These are phyloP conservation scores for Parastagonospora nodorum DNA, from an alignment of 2,329 filamentous ascomycete species.

Conservation along the genomic window DNA sequence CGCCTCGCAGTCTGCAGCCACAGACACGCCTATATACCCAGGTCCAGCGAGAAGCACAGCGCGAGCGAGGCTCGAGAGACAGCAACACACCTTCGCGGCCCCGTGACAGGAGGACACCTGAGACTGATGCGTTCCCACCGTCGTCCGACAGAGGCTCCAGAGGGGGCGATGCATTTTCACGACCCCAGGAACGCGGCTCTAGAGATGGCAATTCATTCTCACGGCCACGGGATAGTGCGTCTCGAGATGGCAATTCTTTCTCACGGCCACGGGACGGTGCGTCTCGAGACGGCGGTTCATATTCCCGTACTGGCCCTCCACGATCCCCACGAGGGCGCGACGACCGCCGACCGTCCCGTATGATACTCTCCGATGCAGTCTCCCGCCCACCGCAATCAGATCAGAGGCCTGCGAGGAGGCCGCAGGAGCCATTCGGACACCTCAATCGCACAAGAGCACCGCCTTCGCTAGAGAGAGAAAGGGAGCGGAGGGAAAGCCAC, in stretches of 20 bases:
- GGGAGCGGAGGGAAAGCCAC: conserved; percentile 13
- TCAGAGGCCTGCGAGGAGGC: conserved; percentile 24
- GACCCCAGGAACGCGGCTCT: no score
- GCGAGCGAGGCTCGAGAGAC: conserved; percentile 5
- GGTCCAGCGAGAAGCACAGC: conserved; percentile 20
- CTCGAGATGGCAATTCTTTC: no score
- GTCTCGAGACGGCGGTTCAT: conserved; percentile 5
- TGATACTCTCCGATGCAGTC: conserved; percentile 54
- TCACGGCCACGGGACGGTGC: conserved; percentile 3
- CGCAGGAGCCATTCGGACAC: conserved; percentile 38
- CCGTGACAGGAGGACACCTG: no score
- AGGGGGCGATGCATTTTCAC: no score
- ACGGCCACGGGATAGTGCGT: no score
- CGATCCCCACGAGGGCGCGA: conserved; percentile 24
- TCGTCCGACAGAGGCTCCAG: no score
- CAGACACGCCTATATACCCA: conserved; percentile 46
- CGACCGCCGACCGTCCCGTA: conserved; percentile 53
- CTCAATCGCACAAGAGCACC: conserved; percentile 42
- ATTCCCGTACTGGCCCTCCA: conserved; percentile 10
- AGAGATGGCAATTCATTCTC: no score
- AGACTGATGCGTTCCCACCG: no score
- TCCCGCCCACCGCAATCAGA: conserved; percentile 25
- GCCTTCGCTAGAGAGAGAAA: conserved; percentile 22
- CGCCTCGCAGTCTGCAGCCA: conserved; percentile 30
- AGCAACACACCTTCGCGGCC: conserved; percentile 2